A percentile compares a stretch with the other conserved stretches of the same genome.
These are phyloP conservation scores for Phytopythium oedochilum DNA, from an alignment of 352 stramenopile genomes.

Conservation along the genomic window DNA sequence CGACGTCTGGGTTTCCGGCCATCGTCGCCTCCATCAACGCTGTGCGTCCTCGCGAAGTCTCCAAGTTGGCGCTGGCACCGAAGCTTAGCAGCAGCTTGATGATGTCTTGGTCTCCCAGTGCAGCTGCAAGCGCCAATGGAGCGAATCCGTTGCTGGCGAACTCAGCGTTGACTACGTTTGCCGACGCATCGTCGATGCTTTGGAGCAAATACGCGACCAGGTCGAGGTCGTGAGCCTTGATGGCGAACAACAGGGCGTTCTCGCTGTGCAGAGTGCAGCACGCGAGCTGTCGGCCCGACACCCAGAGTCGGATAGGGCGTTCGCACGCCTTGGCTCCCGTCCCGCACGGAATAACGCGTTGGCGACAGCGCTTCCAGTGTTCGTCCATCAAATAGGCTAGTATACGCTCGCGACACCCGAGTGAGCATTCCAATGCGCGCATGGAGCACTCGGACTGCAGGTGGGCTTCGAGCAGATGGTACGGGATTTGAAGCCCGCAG, in stretches of 20 bases:
- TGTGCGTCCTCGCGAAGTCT: slow-evolving; percentile 61
- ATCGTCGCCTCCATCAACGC: slow-evolving; percentile 59
- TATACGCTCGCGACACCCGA: slow-evolving; percentile 48
- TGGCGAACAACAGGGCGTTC: slow-evolving; percentile 48
- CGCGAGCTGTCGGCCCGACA: slow-evolving; percentile 29
- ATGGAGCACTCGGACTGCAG: slow-evolving; percentile 40
- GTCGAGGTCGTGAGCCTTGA: slow-evolving; percentile 61
- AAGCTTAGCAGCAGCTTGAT: slow-evolving; percentile 52
- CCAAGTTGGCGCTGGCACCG: slow-evolving; percentile 65
- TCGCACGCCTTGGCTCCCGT: slow-evolving; percentile 41
- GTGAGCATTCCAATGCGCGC: slow-evolving; percentile 55
- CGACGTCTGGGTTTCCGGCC: slow-evolving; percentile 36
- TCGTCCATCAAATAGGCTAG: slow-evolving; percentile 54
- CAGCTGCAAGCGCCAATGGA: slow-evolving; percentile 43
- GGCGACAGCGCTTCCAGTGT: slow-evolving; percentile 58
- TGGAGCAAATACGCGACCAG: slow-evolving; percentile 59
- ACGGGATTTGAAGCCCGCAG: slow-evolving; percentile 39
- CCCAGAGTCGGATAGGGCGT: slow-evolving; percentile 60
- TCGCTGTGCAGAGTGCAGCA: slow-evolving; percentile 46
- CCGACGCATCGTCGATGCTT: slow-evolving; percentile 21
- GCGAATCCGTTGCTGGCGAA: slow-evolving; percentile 62
- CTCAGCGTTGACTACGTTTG: slow-evolving; percentile 39
- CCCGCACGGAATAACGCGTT: slow-evolving; percentile 59
- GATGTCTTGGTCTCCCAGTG: slow-evolving; percentile 38
- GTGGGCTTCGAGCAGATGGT: slow-evolving; percentile 32